Evolutionary conservation across 169 alveolate species (phyloP), one percentile per base, ranked within the genome.

Genomic region (Toxoplasma gondii): DNA sequence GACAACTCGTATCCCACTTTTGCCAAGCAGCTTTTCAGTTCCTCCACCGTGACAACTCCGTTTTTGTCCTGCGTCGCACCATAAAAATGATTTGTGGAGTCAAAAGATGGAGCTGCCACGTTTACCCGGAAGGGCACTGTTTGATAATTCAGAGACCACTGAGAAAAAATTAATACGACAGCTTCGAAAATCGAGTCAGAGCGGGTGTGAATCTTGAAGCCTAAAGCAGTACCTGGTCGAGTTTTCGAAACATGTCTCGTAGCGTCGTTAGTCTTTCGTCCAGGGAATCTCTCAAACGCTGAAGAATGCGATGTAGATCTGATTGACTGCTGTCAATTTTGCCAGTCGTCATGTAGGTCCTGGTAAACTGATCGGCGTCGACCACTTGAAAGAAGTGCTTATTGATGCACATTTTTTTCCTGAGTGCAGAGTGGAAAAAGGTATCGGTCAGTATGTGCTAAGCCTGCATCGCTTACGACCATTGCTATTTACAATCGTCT

Each of bases 51-150:
- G 31, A 88, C 34, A 34, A 88, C 92, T 31, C 83, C 92, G 54
- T 88, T 88, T 31, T 88, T 53, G 92, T 88, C 92, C 81, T 64
- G 91, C 44, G n/a, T 7, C 58, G 90, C 38, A 41, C 19, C 90
- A 82, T 38, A 82, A 36, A 29, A 29, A 34, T 27, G 41, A n/a
- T 38, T 19, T 49, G 22, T 17, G 22, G 27, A 49, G 27, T 70
- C 34, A 36, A 36, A 24, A 29, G 83, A n/a, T 4, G 31, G 39
- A 70, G 34, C 19, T 70, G 83, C 39, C 43, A 36, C 83, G 34
- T 70, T 36, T 12, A 29, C 19, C 39, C 27, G 83, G 31, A 31
- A 70, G 10, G 39, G 83, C 83, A 70, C 4, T n/a, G 58, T 49
- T 39, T 17, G 58, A 49, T 49, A 49, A 49, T 49, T 49, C 58